Evolutionary conservation across 352 stramenopile genomes (phyloP), one percentile per base, ranked within the genome.

Genomic region (Pythium grandisporangium): DNA sequence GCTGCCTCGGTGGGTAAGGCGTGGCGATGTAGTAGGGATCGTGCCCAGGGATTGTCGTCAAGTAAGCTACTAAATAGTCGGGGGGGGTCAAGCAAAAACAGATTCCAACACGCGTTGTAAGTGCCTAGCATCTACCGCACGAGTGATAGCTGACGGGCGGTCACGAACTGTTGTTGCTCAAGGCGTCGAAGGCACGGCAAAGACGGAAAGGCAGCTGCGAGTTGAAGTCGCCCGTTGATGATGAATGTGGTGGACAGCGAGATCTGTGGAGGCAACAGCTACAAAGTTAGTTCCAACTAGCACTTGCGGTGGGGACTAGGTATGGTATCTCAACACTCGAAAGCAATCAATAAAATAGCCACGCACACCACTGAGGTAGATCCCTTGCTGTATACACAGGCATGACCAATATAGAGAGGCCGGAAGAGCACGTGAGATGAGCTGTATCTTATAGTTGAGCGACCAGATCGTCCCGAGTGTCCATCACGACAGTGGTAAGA

Each of bases 171-270:
- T 21, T 51, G 46, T 2, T 48, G 13, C 25, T 62, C 37, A 22
- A 77, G 38, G 4, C 19, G 11, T 4, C 48, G 41, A 6, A 73
- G 10, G 16, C 40, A 46, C 19, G 32, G 34, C n/a, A 45, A 30
- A 16, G 65, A 53, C 20, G 68, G 68, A 37, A 81, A 76, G 48
- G 59, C 75, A 3, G 39, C 60, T 0, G 52, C 65, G 32, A 81
- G 52, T 39, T 66, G 60, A 6, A 66, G 38, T 0, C 57, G 50
- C 2, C 59, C 54, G 22, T 58, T 60, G 19, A 52, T 60, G 5
- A 81, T n/a, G 24, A 76, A 61, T 5, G 78, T 16, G 20, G 58
- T 66, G 12, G 65, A 62, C 7, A 70, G 43, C 2, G 68, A 73
- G 24, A 81, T 34, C 68, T 81, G 36, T 10, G 19, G 5, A 26